These are phyloP conservation scores for Beauveria brongniartii DNA, from an alignment of 2,329 filamentous ascomycete genomes.

Conservation along the genomic window DNA sequence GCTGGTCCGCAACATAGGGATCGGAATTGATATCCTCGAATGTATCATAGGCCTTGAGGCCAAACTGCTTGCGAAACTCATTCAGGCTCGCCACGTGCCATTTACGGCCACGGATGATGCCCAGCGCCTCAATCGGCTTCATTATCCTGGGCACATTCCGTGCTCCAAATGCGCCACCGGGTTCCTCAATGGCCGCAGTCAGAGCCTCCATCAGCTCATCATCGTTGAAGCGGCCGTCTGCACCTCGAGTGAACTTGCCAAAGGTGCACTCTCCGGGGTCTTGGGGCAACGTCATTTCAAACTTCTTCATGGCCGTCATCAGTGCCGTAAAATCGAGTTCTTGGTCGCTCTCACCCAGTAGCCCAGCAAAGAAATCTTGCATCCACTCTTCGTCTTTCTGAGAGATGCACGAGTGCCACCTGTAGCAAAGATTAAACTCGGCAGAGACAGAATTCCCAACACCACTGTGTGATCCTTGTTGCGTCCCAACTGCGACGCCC, in stretches of 20 bases:
- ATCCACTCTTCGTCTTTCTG: slow-evolving; percentile 76
- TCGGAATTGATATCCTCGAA: slow-evolving; percentile 83
- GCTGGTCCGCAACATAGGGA: slow-evolving; percentile 56
- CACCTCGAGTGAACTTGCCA: slow-evolving; percentile 53
- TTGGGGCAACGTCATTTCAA: slow-evolving; percentile 56
- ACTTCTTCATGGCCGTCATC: slow-evolving; percentile 53
- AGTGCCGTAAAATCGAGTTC: slow-evolving; percentile 36
- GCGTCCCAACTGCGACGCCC: slow-evolving; percentile 44
- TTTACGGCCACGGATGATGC: slow-evolving; percentile 66
- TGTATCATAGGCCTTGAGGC: slow-evolving; percentile 63
- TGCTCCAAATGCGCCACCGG: slow-evolving; percentile 65
- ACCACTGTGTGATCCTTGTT: slow-evolving; percentile 56
- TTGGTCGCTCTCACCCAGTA: slow-evolving; percentile 47
- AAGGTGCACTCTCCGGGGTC: slow-evolving; percentile 59
- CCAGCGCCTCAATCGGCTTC: slow-evolving; percentile 69
- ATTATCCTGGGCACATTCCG: slow-evolving; percentile 67
- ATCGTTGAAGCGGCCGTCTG: slow-evolving; percentile 63
- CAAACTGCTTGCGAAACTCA: slow-evolving; percentile 78
- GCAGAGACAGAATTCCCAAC: slow-evolving; percentile 77
- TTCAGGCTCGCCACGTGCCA: slow-evolving; percentile 77
- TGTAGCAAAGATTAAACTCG: slow-evolving; percentile 83
- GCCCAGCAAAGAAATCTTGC: slow-evolving; percentile 54
- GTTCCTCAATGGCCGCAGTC: slow-evolving; percentile 62
- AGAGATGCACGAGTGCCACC: slow-evolving; percentile 76
- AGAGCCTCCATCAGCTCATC: slow-evolving; percentile 69